These are phyloP conservation scores for Pestalotiopsis sp. DNA, from an alignment of 2,329 filamentous ascomycete genomes.

Conservation along the genomic window DNA sequence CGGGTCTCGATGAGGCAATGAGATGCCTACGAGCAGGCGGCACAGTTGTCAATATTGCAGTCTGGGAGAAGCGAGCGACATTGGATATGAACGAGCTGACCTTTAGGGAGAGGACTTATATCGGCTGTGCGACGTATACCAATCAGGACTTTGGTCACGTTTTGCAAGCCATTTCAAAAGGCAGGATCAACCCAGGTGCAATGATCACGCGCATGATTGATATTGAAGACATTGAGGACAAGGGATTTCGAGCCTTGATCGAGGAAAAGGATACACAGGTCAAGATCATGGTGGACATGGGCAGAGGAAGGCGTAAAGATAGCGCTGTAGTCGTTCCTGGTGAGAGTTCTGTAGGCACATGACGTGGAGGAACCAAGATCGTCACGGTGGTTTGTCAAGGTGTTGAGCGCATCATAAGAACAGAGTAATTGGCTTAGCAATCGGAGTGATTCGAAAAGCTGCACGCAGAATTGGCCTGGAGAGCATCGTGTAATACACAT, in stretches of 20 bases:
- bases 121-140: conserved; percentile 32
- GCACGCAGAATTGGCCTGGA: too few species aligned
- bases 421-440: too few species aligned
- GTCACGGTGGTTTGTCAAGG: background rate
- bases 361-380: background rate
- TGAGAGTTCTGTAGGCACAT: background rate
- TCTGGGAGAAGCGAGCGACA: conserved; percentile 60
- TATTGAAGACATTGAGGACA: conserved; percentile 58
- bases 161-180: conserved; percentile 50
- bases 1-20: conserved; percentile 46
- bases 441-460: too few species aligned
- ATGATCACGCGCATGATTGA: conserved; percentile 66
- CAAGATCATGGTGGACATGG: conserved; percentile 59
- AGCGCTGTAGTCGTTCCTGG: background rate
- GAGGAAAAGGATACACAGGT: conserved; percentile 64
- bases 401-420: too few species aligned
- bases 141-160: conserved; percentile 56
- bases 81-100: conserved; percentile 58
- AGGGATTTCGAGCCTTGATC: conserved; percentile 59
- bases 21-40: conserved; percentile 54
- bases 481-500: too few species aligned
- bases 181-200: conserved; percentile 50
- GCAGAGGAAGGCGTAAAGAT: background rate
- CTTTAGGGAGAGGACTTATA: conserved; percentile 54
- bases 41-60: conserved; percentile 65